These are phyloP conservation scores for Gaultheria prostrata DNA, from an alignment of 148 eudicot genomes.

Conservation along the genomic window DNA sequence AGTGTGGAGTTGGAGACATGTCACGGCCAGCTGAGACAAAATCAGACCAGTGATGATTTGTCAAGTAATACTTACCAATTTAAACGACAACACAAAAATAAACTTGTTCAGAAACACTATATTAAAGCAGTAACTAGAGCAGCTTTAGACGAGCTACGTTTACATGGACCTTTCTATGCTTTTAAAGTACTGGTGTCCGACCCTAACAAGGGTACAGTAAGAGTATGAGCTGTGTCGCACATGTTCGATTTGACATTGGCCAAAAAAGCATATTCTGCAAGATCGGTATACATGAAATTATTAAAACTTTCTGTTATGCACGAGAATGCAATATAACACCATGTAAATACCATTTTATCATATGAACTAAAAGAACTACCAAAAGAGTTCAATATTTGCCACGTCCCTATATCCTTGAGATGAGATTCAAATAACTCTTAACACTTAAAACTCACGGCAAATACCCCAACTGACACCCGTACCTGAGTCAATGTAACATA, in stretches of 20 bases:
- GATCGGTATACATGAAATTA: not conserved
- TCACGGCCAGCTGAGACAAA: constrained; percentile 71
- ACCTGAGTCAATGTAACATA: not conserved
- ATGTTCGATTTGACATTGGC: not conserved
- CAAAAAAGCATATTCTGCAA: not conserved
- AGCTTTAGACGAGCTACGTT: not conserved
- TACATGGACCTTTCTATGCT: not conserved
- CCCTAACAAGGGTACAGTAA: not conserved
- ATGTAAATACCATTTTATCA: not conserved
- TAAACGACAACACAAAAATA: not conserved
- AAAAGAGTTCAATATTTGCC: not conserved
- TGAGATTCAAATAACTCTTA: not conserved
- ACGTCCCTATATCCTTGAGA: not conserved
- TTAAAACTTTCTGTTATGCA: not conserved
- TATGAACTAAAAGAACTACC: not conserved
- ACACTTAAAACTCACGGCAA: not conserved
- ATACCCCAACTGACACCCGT: not conserved
- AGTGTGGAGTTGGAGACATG: constrained; percentile 89
- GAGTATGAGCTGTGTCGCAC: not conserved
- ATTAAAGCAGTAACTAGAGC: not conserved
- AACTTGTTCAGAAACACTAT: not conserved
- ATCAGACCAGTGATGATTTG: not conserved
- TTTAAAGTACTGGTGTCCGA: not conserved
- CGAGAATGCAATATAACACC: not conserved
- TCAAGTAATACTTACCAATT: not conserved